These are phyloP conservation scores for Fusarium sp. DNA, from an alignment of 2,329 filamentous ascomycete species.

Conservation along the genomic window DNA sequence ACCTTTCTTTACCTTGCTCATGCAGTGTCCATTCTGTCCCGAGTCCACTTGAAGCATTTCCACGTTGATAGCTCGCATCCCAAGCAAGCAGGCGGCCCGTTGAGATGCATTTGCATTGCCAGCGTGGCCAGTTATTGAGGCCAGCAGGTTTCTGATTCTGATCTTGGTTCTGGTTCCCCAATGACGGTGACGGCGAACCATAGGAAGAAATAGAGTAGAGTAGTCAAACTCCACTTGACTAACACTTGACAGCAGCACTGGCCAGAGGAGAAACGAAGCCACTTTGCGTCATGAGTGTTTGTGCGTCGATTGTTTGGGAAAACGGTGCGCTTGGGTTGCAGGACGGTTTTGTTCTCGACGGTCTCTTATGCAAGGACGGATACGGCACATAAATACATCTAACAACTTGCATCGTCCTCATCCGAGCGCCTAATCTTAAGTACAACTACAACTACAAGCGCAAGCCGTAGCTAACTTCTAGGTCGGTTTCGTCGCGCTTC, in stretches of 20 bases:
- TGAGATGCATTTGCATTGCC: conserved; percentile 40
- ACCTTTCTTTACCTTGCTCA: conserved; percentile 10
- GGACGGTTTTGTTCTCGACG: conserved; percentile 22
- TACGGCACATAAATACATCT: conserved; percentile 25
- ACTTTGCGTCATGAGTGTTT: conserved; percentile 43
- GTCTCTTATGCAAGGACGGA: conserved; percentile 25
- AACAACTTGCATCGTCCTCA: conserved; percentile 23
- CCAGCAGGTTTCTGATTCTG: conserved; percentile 33
- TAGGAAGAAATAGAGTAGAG: conserved; percentile 45
- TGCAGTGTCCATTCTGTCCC: conserved; percentile 12
- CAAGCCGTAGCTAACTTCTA: conserved; percentile 18
- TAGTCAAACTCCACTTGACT: conserved; percentile 40
- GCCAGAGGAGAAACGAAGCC: conserved; percentile 36
- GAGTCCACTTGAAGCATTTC: conserved; percentile 40
- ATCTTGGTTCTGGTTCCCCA: conserved; percentile 5
- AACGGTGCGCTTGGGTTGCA: conserved; percentile 39
- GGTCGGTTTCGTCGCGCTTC: conserved; percentile 16
- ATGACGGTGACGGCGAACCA: conserved; percentile 18
- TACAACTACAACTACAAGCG: conserved; percentile 2
- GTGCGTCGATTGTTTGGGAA: conserved; percentile 36
- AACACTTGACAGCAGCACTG: conserved; percentile 25
- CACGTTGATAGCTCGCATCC: conserved; percentile 12
- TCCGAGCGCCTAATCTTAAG: conserved; percentile 23
- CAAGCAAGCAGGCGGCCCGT: conserved; percentile 34
- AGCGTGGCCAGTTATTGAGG: conserved; percentile 45